Base-by-base conservation (phyloP, 176 grass and related monocot genomes). In the Avena atlantica region DNA sequence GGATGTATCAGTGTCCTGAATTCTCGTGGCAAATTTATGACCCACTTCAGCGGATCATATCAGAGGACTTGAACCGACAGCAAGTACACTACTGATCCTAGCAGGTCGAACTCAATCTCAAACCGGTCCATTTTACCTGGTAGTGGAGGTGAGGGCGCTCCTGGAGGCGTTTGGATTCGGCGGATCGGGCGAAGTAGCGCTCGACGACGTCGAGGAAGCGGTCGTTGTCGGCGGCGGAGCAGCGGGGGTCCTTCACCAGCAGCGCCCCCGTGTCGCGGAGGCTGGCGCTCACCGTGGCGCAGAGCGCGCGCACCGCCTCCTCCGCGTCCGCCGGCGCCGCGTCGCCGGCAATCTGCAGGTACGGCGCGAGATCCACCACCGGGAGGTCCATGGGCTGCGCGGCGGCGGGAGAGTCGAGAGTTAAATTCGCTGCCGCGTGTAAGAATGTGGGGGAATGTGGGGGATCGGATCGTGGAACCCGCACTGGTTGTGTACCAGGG, bases 161-260 rank as follows among this genome's bases (percentile, higher is more conserved):
- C 83, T 99, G 97, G 85, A 92, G 89, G 51, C 92, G 94, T 89
- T 96, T 99, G 68, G 89, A 90, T 5, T 99, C 97, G 58, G 84
- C 92, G 44, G 97, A 90, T 82, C 87, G 87, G 84, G 86, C 89
- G 83, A 99, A 99, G 76, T 99, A 99, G 48, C 89, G 68, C 85
- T 99, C 97, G 87, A 94, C 93, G 91, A 99, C 95, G 74, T 96
- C 97, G 51, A 99, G 87, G 83, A 99, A 99, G 16, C 87, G 82
- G 81, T 99, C 92, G 83, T 99, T 99, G 84, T 96, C 97, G 78
- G 84, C 83, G 24, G 91, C 97, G 65, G 97, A 89, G 76, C 97
- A 99, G 52, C 94, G 87, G 47, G 97, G 97, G 79, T 99, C 97
- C 94, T 89, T 99, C 23, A 99, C 94, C 76, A 99, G 91, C 84